These are phyloP conservation scores for Wickerhamomyces sydowiorum DNA, from an alignment of 805 yeast species.

Conservation along the genomic window DNA sequence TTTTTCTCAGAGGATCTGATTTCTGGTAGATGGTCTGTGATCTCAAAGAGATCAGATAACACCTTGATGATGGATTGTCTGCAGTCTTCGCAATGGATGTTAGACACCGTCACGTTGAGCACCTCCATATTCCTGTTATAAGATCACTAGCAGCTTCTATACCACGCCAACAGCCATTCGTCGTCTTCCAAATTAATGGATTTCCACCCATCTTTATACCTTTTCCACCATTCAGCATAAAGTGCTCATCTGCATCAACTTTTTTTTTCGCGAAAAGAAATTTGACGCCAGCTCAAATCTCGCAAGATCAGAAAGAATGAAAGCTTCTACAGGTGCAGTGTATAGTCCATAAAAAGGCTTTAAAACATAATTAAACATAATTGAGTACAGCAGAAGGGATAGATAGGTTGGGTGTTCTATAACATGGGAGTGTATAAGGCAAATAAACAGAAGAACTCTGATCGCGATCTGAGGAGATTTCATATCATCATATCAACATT, in stretches of 20 bases:
- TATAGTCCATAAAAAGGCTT: neutral
- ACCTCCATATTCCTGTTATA: slow-evolving; percentile 5
- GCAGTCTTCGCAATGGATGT: slow-evolving; percentile 55
- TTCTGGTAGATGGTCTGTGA: slow-evolving; percentile 1
- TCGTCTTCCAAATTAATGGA: neutral
- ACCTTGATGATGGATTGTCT: slow-evolving; percentile 29
- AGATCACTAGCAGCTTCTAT: neutral
- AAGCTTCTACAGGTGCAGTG: too few species aligned
- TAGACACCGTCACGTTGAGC: slow-evolving; percentile 17
- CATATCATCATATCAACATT: too few species aligned
- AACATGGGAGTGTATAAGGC: neutral
- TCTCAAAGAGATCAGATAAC: slow-evolving; percentile 14
- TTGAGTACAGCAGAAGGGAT: neutral
- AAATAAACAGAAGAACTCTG: neutral
- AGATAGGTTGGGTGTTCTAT: neutral
- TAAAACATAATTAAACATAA: neutral
- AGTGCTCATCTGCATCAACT: neutral
- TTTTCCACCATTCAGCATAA: neutral
- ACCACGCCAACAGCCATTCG: neutral
- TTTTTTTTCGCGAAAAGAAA: too few species aligned
- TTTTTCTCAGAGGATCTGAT: neutral
- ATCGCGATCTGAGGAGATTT: too few species aligned
- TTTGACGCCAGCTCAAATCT: neutral
- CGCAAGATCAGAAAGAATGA: too few species aligned
- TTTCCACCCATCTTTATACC: neutral